Base-by-base conservation (phyloP, 495 filamentous ascomycete species). In the Hyaloscypha finlandica region DNA sequence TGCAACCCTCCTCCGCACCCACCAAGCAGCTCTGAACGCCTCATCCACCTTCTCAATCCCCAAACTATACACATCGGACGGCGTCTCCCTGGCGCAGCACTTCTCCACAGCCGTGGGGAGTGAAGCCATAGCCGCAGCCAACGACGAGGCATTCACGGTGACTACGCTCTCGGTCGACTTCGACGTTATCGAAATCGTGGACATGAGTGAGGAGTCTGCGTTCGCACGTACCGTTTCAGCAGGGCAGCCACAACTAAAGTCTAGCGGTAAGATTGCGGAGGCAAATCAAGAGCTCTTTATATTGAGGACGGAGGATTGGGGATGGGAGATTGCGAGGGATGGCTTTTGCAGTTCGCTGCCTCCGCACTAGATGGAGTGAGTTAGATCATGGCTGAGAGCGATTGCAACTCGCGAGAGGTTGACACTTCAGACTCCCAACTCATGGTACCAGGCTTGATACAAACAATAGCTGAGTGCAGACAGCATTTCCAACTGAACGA, bases 301-400 rank as follows among this genome's bases (percentile, higher is more conserved):
- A 3, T 19, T 65, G 33, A 31, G 39, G 54, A 65, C 48, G 55
- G 54, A 42, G 16, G 54, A 48, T 2, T 32, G 63, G 11, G 20
- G 3, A 3, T 65, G 63, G 63, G 59, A 65, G 37, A 65, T 65
- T 65, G 63, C 53, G 19, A 58, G 63, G 29, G 59, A 65, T 48
- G 59, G 63, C 39, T 65, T 65, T 33, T 65, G 25, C 6, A 65
- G 31, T 12, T 59, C 53, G 4, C 25, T 42, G 14, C 63, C 53
- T 12, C 53, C 54, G n/a, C 51, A 64, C n/a, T 64, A 55, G 30
- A 52, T 37, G 6, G 35, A 37, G 35, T 1, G 60, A 53, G 16
- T 53, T 53, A 0, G 30, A 25, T 25, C 25, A 25, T 25, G 25
- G 25, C 25, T 25, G 25, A 2, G 25, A 25, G 25, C 25, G 25